Conservation (phyloP, 176 grass and related monocot genomes). For the Rhynchospora breviuscula region DNA sequence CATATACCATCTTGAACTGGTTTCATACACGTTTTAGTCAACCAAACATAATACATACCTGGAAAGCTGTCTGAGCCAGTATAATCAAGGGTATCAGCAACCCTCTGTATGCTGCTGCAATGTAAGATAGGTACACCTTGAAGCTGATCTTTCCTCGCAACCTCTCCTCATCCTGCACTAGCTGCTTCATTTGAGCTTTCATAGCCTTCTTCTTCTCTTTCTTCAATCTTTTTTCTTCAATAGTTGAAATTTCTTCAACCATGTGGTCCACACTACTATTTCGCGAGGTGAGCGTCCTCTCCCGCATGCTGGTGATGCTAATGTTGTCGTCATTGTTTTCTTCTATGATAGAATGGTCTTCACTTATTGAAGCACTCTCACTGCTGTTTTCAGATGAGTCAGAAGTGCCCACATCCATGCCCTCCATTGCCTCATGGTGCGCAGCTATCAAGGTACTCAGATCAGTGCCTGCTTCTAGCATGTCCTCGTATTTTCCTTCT, state of each 20-base stretch:
- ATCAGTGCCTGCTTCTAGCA: slow-evolving; percentile 90
- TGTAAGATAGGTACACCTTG: slow-evolving; percentile 94
- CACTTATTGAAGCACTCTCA: slow-evolving; percentile 15
- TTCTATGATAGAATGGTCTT: slow-evolving; percentile 36
- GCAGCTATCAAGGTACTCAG: slow-evolving; percentile 82
- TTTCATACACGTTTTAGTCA: neutral
- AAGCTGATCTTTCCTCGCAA: slow-evolving; percentile 86
- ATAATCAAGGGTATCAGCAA: slow-evolving; percentile 84
- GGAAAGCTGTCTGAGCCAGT: slow-evolving; percentile 73
- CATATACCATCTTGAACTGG: neutral
- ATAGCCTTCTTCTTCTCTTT: slow-evolving; percentile 45
- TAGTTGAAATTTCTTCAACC: slow-evolving; percentile 49
- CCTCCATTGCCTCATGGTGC: slow-evolving; percentile 89
- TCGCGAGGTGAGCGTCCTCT: slow-evolving; percentile 59
- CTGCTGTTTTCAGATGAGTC: slow-evolving; percentile 25
- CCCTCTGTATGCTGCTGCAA: slow-evolving; percentile 91
- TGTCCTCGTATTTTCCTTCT: slow-evolving; percentile 86
- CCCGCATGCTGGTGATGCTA: slow-evolving; percentile 38
- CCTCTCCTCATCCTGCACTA: slow-evolving; percentile 78
- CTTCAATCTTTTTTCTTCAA: slow-evolving; percentile 34
- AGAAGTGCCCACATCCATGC: slow-evolving; percentile 59
- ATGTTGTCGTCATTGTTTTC: slow-evolving; percentile 27
- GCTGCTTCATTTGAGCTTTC: slow-evolving; percentile 40
- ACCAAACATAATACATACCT: slow-evolving; percentile 23
- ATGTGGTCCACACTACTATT: slow-evolving; percentile 75